Evolutionary conservation across 164 flowering plant species (phyloP), one percentile per base, ranked within the genome.

Genomic region (Santalum album): DNA sequence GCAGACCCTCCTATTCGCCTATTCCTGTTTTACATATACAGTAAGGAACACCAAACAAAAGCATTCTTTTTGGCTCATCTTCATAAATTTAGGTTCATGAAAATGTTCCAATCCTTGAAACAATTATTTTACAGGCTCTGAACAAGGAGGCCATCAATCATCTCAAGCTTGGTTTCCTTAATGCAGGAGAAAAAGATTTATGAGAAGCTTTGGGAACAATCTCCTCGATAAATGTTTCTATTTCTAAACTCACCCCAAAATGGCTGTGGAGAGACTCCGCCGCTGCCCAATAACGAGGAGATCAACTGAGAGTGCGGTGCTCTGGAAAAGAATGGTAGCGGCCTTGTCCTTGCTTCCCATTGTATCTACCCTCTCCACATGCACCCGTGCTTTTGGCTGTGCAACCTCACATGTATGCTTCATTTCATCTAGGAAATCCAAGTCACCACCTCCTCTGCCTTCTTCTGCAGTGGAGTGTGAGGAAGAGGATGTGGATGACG

Each of bases 271-370:
- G 43, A 78, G 58, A 56, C 67, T 70, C 46, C 81, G 78, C 7
- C 76, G 64, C 62, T 87, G 91, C 46, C 96, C 89, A 40, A 84
- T 62, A 24, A 87, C 68, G 17, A 84, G 72, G 11, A 84, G 62
- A 61, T 82, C 87, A 14, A 79, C 52, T 0, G 74, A 66, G n/a
- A 53, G 64, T 14, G 25, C 18, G 18, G 25, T 56, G 67, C 66
- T 53, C 22, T 66, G 64, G 17, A 48, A 24, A 43, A 87, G 73
- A 67, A 87, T 75, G 12, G 65, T 57, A 15, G 69, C 54, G 15
- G 78, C 89, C 73, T 81, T 87, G 18, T 79, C 82, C 53, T 67
- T 67, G 20, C 75, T 71, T n/a, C 67, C 83, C 59, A 73, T 63
- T n/a, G n/a, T n/a, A n/a, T 65, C 80, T 54, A 71, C 74, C 69